Evolutionary conservation across 306 rosid genomes (phyloP).

Genomic region (Begonia masoniana): DNA sequence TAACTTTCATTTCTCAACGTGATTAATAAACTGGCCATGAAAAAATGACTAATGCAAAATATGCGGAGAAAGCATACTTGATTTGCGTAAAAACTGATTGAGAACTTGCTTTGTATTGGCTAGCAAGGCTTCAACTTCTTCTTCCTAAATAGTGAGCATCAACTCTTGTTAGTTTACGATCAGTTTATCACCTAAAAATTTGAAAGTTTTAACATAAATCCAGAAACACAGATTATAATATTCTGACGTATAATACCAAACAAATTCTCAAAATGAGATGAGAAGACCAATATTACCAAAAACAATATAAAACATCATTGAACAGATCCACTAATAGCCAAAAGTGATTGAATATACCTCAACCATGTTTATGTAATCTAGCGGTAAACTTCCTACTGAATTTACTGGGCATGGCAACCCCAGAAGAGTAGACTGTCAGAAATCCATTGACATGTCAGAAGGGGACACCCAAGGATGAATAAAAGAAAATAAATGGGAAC

Average conservation of each 20-base stretch:
- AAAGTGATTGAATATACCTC: slow-evolving; percentile 37
- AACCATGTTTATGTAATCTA: slow-evolving; percentile 48
- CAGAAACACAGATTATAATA: too few species aligned
- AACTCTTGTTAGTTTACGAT: too few species aligned
- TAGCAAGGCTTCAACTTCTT: slow-evolving; percentile 79
- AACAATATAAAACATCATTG: too few species aligned
- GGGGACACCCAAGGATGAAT: slow-evolving; percentile 11
- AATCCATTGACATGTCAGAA: slow-evolving; percentile 21
- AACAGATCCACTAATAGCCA: slow-evolving; percentile 3
- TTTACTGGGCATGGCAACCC: slow-evolving; percentile 82
- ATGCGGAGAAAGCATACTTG: slow-evolving; percentile 44
- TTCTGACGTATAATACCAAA: not conserved
- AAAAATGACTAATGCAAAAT: not conserved
- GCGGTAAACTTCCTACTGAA: slow-evolving; percentile 82
- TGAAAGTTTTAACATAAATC: too few species aligned
- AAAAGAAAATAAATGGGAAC: not conserved
- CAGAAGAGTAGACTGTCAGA: slow-evolving; percentile 68
- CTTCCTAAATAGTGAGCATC: slow-evolving; percentile 31
- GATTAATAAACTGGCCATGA: not conserved
- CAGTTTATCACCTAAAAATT: too few species aligned
- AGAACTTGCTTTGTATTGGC: slow-evolving; percentile 68
- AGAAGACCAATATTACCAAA: not conserved
- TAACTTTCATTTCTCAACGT: not conserved
- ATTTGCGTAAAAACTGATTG: slow-evolving; percentile 69
- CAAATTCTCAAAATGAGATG: not conserved